phyloP scores from a whole-genome alignment of 2,329 filamentous ascomycete species.

The Penicillium olsonii region DNA sequence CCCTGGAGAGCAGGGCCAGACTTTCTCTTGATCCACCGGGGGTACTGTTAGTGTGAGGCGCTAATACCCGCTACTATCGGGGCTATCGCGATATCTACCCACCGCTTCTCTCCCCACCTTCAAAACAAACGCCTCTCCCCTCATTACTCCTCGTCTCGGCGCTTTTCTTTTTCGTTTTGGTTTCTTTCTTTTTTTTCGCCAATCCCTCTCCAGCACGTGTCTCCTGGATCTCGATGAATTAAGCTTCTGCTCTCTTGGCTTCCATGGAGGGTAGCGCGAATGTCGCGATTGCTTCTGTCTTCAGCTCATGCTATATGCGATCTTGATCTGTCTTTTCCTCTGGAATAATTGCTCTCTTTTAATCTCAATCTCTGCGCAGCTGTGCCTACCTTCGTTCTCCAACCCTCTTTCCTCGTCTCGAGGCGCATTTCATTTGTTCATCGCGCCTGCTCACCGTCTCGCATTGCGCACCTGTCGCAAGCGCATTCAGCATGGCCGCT shows the following conservation, averaged over 20 bases:
- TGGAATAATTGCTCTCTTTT: constrained; percentile 8
- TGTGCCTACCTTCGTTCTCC: constrained; percentile 4
- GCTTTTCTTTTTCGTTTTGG: constrained; percentile 3
- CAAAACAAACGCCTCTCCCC: constrained; percentile 23
- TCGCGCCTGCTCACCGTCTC: constrained; percentile 18
- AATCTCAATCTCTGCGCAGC: constrained; percentile 1
- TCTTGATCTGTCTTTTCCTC: constrained; percentile 6
- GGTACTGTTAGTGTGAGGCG: constrained; percentile 11
- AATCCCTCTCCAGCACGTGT: constrained; percentile 6
- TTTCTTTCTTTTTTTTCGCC: constrained; percentile 8
- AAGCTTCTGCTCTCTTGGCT: constrained; percentile 6
- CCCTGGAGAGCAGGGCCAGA: not conserved
- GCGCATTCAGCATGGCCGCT: constrained; percentile 66
- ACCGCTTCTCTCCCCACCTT: constrained; percentile 20
- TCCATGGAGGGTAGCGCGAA: constrained; percentile 23
- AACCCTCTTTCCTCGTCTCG: constrained; percentile 9
- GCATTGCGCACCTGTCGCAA: constrained; percentile 9
- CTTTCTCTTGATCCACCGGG: not conserved
- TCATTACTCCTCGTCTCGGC: constrained; percentile 3
- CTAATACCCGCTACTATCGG: constrained; percentile 24
- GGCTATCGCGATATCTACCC: constrained; percentile 24
- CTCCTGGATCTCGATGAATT: constrained; percentile 8
- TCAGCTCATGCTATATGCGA: constrained; percentile 12
- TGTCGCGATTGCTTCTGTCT: constrained; percentile 15
- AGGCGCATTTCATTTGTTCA: constrained; percentile 6